Evolutionary conservation across 2,329 filamentous ascomycete genomes (phyloP).

Genomic region (Helotiales sp.): DNA sequence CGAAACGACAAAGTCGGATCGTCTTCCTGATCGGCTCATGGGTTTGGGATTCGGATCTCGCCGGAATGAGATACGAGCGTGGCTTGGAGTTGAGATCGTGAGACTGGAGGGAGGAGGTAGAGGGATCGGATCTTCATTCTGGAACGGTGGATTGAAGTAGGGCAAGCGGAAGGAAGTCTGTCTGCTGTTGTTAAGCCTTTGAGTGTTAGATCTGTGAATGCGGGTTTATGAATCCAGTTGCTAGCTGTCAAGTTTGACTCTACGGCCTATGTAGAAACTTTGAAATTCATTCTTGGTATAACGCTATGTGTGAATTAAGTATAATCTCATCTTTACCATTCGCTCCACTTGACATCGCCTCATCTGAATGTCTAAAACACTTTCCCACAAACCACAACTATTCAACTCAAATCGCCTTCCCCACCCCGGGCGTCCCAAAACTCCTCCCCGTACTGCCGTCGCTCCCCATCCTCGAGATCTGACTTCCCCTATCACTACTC

Average conservation of each 20-base stretch:
- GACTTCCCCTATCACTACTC: not conserved
- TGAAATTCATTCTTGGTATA: not conserved
- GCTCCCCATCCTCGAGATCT: not conserved
- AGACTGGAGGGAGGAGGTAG: not conserved
- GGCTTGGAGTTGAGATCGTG: too few relatives aligned
- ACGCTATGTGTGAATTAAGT: not conserved
- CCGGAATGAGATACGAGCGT: not conserved
- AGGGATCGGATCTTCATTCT: not conserved
- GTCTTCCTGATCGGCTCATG: not conserved
- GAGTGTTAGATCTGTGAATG: too few relatives aligned
- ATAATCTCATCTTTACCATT: not conserved
- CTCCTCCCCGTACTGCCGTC: not conserved
- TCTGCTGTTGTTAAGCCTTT: too few relatives aligned
- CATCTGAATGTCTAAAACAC: not conserved
- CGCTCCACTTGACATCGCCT: not conserved
- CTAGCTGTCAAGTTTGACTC: not conserved
- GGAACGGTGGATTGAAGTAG: too few relatives aligned
- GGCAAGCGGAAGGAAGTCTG: too few relatives aligned
- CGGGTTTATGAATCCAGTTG: too few relatives aligned
- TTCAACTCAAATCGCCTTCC: constrained; percentile 5
- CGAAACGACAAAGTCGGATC: not conserved
- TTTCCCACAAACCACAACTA: too few relatives aligned
- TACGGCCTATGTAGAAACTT: not conserved
- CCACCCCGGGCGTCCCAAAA: not conserved
- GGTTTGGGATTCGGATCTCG: not conserved